A percentile compares a stretch with the other conserved stretches of the same genome.
These are phyloP conservation scores for Strigomonas galati DNA, from an alignment of 208 protist genomes.

Conservation along the genomic window DNA sequence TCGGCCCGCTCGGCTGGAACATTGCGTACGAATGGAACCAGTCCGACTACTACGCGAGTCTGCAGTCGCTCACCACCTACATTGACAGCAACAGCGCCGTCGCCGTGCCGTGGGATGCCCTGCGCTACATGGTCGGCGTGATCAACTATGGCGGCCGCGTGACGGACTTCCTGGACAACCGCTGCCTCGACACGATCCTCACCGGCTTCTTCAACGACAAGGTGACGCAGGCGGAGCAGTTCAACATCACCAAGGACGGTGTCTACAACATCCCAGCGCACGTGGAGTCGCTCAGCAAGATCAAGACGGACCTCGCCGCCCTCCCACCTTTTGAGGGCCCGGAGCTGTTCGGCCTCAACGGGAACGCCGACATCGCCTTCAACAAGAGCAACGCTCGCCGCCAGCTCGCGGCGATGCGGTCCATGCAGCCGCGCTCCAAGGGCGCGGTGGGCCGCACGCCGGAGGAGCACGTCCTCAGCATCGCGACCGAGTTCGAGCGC, in stretches of 20 bases:
- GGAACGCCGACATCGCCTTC: conserved; percentile 94
- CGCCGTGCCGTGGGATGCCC: conserved; percentile 77
- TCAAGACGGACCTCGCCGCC: conserved; percentile 73
- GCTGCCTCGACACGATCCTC: conserved; percentile 77
- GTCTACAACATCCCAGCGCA: conserved; percentile 85
- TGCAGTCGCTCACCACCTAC: conserved; percentile 81
- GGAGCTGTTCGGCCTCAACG: conserved; percentile 95
- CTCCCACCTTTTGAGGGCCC: conserved; percentile 93
- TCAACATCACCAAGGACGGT: conserved; percentile 77
- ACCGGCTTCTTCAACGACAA: conserved; percentile 72
- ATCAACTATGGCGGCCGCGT: conserved; percentile 96
- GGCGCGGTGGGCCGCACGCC: conserved; percentile 34
- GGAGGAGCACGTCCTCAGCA: conserved; percentile 78
- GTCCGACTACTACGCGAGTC: conserved; percentile 86
- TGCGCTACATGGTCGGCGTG: conserved; percentile 91
- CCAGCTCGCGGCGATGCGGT: conserved; percentile 85
- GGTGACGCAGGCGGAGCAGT: conserved; percentile 53
- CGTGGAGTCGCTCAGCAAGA: conserved; percentile 49
- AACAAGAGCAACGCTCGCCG: conserved; percentile 85
- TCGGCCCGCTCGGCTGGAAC: conserved; percentile 94
- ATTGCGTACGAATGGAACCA: conserved; percentile 96
- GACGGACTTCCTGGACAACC: conserved; percentile 91
- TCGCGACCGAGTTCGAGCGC: conserved; percentile 75
- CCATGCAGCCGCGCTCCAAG: conserved; percentile 88
- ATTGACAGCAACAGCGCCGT: conserved; percentile 37